Base-by-base conservation (phyloP, 345 rosid species). In the Camelina sativa region DNA sequence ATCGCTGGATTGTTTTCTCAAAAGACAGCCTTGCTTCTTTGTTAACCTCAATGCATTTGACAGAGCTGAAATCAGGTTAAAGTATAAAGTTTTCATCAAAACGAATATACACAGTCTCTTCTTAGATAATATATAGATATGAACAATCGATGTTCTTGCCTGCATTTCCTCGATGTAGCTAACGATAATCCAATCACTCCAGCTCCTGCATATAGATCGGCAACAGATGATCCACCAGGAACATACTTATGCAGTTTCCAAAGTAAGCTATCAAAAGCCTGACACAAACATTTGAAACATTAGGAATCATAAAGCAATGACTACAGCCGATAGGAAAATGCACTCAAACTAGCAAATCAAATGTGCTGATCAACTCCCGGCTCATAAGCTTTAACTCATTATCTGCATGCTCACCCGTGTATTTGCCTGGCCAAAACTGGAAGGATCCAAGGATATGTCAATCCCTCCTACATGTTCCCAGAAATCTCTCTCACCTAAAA, bases 391-490 rank as follows among this genome's bases (percentile, higher is more conserved):
- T 28, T 70, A 55, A 46, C 23, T 55, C 8, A 35, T 25, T 37
- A 64, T 35, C 53, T 5, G 46, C 46, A 71, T 48, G 43, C 80
- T n/a, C 61, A 94, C 96, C 82, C 83, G 84, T 13, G 92, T 90
- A 78, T 94, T 94, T 72, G 98, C 97, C 82, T 94, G 98, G 77
- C 96, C 96, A 79, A 94, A 94, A 85, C 96, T 85, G 78, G 96
- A 91, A 41, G 98, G 96, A 66, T 87, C 91, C 84, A 94, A 75
- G 70, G 91, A 90, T 79, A 94, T 85, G 80, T 94, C 97, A 72
- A 94, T 86, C 47, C 96, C 97, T 80, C 96, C 98, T 50, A 88
- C 88, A 60, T 85, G 89, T 76, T 94, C 97, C 98, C 98, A 93
- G 71, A 93, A 93, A 79, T 91, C 96, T 78, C 77, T 82, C 76